phyloP scores from a whole-genome alignment of 1,139 yeast genomes.

The Groenewaldozyma sp. region DNA sequence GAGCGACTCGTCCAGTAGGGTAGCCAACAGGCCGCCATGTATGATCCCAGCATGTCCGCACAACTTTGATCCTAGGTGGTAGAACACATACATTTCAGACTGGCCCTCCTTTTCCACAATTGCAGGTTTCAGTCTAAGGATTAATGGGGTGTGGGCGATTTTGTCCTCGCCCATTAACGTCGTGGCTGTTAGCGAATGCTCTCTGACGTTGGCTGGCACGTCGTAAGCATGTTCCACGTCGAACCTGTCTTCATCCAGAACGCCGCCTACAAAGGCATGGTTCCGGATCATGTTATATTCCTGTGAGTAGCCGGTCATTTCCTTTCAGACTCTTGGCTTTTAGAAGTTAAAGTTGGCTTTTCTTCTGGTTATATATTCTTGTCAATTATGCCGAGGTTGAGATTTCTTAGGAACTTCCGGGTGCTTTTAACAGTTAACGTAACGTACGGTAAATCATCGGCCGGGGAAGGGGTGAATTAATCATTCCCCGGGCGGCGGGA shows the following conservation, averaged over 20 bases:
- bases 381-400: no score
- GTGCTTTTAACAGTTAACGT: no score
- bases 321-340: no score
- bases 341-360: no score
- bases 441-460: no score
- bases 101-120: slow-evolving; percentile 13
- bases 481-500: no score
- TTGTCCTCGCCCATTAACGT: slow-evolving; percentile 24
- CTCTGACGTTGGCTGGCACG: slow-evolving; percentile 14
- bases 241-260: slow-evolving; percentile 18
- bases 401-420: no score
- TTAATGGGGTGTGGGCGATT: slow-evolving; percentile 26
- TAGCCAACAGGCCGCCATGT: slow-evolving; percentile 81
- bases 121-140: slow-evolving; percentile 19
- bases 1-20: slow-evolving; percentile 77
- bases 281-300: slow-evolving; percentile 13
- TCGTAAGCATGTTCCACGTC: slow-evolving; percentile 21
- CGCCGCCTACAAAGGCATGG: slow-evolving; percentile 20
- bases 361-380: no score
- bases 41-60: slow-evolving; percentile 64
- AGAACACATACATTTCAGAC: slow-evolving; percentile 33
- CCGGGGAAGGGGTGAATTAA: no score
- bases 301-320: slow-evolving; percentile 9
- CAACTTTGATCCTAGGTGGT: slow-evolving; percentile 60
- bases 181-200: slow-evolving; percentile 27